Base-by-base conservation (phyloP, 73 alveolate genomes). In the Paramecium caudatum region DNA sequence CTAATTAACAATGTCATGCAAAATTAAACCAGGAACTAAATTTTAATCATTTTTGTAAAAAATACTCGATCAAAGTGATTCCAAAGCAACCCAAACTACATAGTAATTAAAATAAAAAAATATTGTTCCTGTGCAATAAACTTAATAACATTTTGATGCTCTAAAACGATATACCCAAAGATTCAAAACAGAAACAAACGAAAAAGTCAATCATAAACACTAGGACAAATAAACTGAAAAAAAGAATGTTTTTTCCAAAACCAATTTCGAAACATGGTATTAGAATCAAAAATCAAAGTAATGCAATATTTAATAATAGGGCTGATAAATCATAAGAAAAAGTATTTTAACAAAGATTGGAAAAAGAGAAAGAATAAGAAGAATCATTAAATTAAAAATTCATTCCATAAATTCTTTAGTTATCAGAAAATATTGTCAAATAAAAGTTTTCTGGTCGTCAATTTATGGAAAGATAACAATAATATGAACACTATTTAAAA, bases 341-440 rank as follows among this genome's bases (percentile, higher is more conserved):
- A 55, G 80, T 55, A 1, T 55, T 55, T 55, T 10, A 55, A 55
- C 30, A 55, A 55, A 55, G 80, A 55, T 27, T 55, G 80, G 80
- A 55, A 2, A 55, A 55, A 5, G 80, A 55, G 16, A 55, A 55
- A 27, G 45, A 55, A 55, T 55, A 27, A 55, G 23, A 43, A 55
- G 80, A 55, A 3, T 55, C 12, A 0, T 23, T 8, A 23, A 4
- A 55, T 10, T 19, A 55, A 23, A 55, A 43, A 4, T 55, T 55
- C 80, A 55, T 37, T 23, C 80, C 80, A 1, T 27, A 55, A 10
- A 55, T 55, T 3, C 30, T 55, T 27, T 27, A 55, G 30, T 43
- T 27, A 27, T 55, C 80, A 10, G 10, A 55, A 27, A 43, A 55
- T 21, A 55, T 55, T 10, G 80, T 55, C 8, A 55, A 55, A 27